Conservation (phyloP, 2,329 filamentous ascomycete genomes). For the Alternaria triticina region DNA sequence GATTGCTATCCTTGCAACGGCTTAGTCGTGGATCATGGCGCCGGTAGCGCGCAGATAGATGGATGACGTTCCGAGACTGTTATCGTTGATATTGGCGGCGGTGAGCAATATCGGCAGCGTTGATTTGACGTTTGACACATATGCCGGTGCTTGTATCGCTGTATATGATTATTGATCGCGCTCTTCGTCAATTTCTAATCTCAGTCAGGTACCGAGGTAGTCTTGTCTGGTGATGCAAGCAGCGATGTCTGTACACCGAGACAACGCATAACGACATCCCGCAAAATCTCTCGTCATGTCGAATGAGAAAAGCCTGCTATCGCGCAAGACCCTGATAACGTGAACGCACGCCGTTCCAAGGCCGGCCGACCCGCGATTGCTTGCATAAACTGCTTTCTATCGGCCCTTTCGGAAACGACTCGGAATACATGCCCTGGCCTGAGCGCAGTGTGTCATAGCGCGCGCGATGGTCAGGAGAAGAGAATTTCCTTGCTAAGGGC, state of each 20-base stretch:
- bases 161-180: background rate
- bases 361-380: slow-evolving; percentile 8
- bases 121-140: background rate
- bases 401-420: slow-evolving; percentile 12
- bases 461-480: background rate
- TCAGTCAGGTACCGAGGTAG: background rate
- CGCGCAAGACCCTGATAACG: slow-evolving; percentile 11
- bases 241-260: background rate
- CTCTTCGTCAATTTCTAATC: background rate
- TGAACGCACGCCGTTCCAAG: slow-evolving; percentile 3
- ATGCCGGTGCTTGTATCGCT: background rate
- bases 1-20: slow-evolving; percentile 2
- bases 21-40: slow-evolving; percentile 11
- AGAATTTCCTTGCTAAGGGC: background rate
- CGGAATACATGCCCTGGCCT: slow-evolving; percentile 9
- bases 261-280: background rate
- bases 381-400: slow-evolving; percentile 11
- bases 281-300: background rate
- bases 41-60: slow-evolving; percentile 18
- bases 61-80: background rate
- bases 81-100: slow-evolving; percentile 9
- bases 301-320: background rate
- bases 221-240: background rate
- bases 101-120: slow-evolving; percentile 9
- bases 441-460: slow-evolving; percentile 4